phyloP scores from a whole-genome alignment of 305 asterid species.

The Euphrasia arctica region DNA sequence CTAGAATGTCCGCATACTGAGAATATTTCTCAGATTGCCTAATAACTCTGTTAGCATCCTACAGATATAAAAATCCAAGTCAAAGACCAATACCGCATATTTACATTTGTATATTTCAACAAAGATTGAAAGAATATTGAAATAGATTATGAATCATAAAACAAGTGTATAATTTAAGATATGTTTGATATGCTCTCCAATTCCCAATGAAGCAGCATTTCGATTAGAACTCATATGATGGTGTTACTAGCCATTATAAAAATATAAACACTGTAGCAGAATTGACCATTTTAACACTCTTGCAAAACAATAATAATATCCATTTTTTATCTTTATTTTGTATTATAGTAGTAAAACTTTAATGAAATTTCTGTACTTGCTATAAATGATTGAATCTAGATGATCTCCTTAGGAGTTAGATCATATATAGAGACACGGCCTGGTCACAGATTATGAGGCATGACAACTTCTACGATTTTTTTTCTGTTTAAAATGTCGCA shows the following conservation, averaged over 20 bases:
- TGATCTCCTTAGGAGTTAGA: constrained; percentile 1
- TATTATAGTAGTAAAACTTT: neutral
- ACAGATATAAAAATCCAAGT: constrained; percentile 31
- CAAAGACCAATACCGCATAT: constrained; percentile 6
- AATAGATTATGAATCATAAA: constrained; percentile 12
- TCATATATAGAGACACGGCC: neutral
- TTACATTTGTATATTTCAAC: constrained; percentile 8
- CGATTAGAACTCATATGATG: constrained; percentile 4
- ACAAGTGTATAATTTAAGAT: neutral
- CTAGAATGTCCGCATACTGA: constrained; percentile 70
- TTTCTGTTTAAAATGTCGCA: neutral
- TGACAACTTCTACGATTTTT: neutral
- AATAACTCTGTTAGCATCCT: constrained; percentile 84
- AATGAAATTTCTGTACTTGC: neutral
- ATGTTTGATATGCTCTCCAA: neutral
- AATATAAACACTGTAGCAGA: neutral
- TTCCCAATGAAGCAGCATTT: constrained; percentile 7
- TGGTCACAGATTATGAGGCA: neutral
- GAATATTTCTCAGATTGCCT: constrained; percentile 71
- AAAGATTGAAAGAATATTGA: constrained; percentile 13
- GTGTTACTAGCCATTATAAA: constrained; percentile 6
- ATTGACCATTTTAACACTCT: constrained; percentile 2
- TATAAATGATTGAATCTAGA: neutral
- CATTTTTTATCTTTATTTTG: neutral
- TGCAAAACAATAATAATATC: neutral